These are phyloP conservation scores for Bretziella fagacearum DNA, from an alignment of 2,329 filamentous ascomycete species.

Conservation along the genomic window DNA sequence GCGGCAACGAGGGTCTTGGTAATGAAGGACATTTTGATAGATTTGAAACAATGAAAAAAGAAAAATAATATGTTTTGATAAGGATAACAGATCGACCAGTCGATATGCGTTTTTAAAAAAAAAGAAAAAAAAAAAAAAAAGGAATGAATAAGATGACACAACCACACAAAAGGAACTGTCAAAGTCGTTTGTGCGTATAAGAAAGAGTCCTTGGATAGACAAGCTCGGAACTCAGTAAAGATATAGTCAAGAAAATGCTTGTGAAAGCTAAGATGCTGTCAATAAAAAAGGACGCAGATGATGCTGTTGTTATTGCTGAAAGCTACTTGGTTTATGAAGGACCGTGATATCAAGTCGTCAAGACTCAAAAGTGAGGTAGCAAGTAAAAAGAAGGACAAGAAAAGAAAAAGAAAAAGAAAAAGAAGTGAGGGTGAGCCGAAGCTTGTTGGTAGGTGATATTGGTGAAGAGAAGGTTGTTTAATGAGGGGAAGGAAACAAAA, in stretches of 20 bases:
- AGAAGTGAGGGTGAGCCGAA: slow-evolving; percentile 2
- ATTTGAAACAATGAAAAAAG: not conserved
- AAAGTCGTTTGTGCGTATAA: slow-evolving; percentile 5
- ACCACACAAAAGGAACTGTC: slow-evolving; percentile 9
- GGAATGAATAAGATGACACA: slow-evolving; percentile 7
- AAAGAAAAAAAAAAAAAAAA: not conserved
- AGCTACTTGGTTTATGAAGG: not conserved
- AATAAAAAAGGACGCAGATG: not conserved
- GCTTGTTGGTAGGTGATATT: slow-evolving; percentile 4
- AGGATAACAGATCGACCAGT: slow-evolving; percentile 5
- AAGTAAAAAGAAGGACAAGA: slow-evolving; percentile 5
- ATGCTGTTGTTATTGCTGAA: not conserved
- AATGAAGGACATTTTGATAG: slow-evolving; percentile 10
- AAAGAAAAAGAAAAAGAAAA: not conserved
- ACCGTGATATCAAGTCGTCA: slow-evolving; percentile 11
- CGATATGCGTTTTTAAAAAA: not conserved
- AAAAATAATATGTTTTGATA: not conserved
- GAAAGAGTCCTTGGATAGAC: not conserved
- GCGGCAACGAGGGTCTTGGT: slow-evolving; percentile 30
- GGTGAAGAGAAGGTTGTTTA: not conserved
- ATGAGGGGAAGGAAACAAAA: slow-evolving; percentile 6
- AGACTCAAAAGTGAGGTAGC: slow-evolving; percentile 5
- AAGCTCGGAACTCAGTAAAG: not conserved
- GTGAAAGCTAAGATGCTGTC: slow-evolving; percentile 4
- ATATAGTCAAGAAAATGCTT: not conserved